Base-by-base conservation (phyloP, 805 yeast genomes). In the Saccharomycopsis javanensis region DNA sequence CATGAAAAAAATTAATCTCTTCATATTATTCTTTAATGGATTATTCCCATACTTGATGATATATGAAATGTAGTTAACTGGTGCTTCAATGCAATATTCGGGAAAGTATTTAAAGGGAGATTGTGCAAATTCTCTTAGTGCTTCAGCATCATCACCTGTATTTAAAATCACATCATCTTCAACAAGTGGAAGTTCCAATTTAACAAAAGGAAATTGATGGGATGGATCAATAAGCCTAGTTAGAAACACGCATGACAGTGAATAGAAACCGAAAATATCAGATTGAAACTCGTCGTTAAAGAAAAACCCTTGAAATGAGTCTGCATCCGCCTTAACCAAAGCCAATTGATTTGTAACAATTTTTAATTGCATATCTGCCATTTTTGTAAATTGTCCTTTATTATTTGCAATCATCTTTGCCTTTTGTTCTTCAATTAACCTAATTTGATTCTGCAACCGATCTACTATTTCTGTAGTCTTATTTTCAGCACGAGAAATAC, bases 21-120 rank as follows among this genome's bases (percentile, higher is more conserved):
- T 75, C 53, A 75, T 82, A 33, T 55, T 48, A 38, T 70, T 69
- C 30, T 79, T 71, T 72, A 86, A 67, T 59, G 88, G 86, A 67
- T 80, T 79, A 54, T 77, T 72, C 64, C 77, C 68, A 68, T 75
- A 80, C 64, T 77, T 75, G 13, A 81, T 75, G 64, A 86, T 76
- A 65, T 80, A 82, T 59, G 82, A 80, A 57, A 87, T 76, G 67
- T 84, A 88, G 64, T 82, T 83, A 31, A 91, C 78, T 11, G 88
- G 77, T 1, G 95, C 94, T 66, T 94, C 98, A 16, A 94, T 70
- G 51, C 86, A 75, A 65, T 80, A 88, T 68, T 94, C 98, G 0
- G 99, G 99, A 60, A 76, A 85, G 67, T 80, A 87, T 64, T 81
- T 84, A 78, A 92, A 89, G 1, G 94, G 94, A 16, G 69, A 64